These are phyloP conservation scores for Rosellinia necatrix DNA, from an alignment of 2,329 filamentous ascomycete species.

Conservation along the genomic window DNA sequence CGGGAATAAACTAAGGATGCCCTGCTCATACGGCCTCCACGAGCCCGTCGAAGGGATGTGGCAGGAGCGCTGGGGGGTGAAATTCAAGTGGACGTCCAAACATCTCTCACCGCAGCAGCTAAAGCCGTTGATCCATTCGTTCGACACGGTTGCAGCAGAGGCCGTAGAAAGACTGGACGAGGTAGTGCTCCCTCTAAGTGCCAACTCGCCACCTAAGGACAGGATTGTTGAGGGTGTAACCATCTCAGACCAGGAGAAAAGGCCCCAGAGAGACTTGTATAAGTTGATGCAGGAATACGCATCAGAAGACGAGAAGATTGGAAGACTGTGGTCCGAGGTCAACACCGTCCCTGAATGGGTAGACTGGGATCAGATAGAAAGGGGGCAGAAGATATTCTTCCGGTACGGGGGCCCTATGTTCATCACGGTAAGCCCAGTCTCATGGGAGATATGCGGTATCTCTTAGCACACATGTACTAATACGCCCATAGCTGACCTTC, in stretches of 20 bases:
- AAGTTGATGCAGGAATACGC: slow-evolving; percentile 63
- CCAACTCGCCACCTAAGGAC: slow-evolving; percentile 23
- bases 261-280: slow-evolving; percentile 62
- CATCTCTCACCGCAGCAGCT: slow-evolving; percentile 66
- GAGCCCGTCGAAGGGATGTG: slow-evolving; percentile 24
- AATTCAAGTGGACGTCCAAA: slow-evolving; percentile 69
- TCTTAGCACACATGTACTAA: background rate
- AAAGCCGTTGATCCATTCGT: slow-evolving; percentile 64
- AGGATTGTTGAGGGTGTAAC: slow-evolving; percentile 26
- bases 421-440: slow-evolving; percentile 54
- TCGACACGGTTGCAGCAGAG: slow-evolving; percentile 70
- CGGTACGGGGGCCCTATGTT: slow-evolving; percentile 72
- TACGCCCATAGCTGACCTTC: slow-evolving; percentile 51
- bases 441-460: background rate
- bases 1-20: slow-evolving; percentile 8
- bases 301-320: slow-evolving; percentile 57
- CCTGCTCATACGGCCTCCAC: background rate
- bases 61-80: slow-evolving; percentile 61
- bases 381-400: slow-evolving; percentile 79
- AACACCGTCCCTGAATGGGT: slow-evolving; percentile 75
- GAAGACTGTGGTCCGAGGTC: slow-evolving; percentile 67
- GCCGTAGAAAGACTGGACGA: slow-evolving; percentile 67
- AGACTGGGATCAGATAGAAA: slow-evolving; percentile 74
- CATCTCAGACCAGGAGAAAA: slow-evolving; percentile 38
- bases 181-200: slow-evolving; percentile 54